These are phyloP conservation scores for Talaromyces ruber DNA, from an alignment of 495 filamentous ascomycete genomes.

Conservation along the genomic window DNA sequence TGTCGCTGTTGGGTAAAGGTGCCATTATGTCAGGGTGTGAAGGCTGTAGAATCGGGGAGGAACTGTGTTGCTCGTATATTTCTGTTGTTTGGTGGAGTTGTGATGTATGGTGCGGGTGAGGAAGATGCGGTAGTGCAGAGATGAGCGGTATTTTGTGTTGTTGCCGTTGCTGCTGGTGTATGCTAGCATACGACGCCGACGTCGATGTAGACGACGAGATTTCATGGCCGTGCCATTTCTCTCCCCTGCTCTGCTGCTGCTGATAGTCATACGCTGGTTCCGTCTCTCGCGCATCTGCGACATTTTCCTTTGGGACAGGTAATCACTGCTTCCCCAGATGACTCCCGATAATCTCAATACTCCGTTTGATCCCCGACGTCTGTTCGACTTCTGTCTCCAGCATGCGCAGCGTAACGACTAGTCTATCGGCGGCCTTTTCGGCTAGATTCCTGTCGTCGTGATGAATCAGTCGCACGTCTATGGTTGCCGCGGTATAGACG, in stretches of 20 bases:
- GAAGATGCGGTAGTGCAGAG: neutral
- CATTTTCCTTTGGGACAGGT: neutral
- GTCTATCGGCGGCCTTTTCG: conserved; percentile 3
- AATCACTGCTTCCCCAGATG: neutral
- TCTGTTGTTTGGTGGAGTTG: neutral
- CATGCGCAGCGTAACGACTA: conserved; percentile 7
- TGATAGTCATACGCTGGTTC: too few relatives aligned
- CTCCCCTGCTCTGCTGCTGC: neutral
- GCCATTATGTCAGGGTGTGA: neutral
- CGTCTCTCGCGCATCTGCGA: too few relatives aligned
- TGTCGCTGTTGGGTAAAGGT: neutral
- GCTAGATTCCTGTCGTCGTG: conserved; percentile 7
- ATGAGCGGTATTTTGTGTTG: neutral
- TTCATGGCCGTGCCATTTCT: neutral
- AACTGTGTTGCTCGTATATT: neutral
- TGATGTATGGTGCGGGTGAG: neutral
- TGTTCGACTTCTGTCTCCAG: conserved; percentile 9
- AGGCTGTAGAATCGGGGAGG: neutral
- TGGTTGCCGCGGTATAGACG: conserved; percentile 11
- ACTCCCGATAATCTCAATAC: conserved; percentile 10
- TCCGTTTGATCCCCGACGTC: conserved; percentile 9
- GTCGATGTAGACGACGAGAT: neutral
- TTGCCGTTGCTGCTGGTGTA: neutral
- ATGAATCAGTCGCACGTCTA: conserved; percentile 7
- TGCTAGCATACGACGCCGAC: neutral